Base-by-base conservation (phyloP, 345 rosid genomes). In the Cochlearia excelsa region DNA sequence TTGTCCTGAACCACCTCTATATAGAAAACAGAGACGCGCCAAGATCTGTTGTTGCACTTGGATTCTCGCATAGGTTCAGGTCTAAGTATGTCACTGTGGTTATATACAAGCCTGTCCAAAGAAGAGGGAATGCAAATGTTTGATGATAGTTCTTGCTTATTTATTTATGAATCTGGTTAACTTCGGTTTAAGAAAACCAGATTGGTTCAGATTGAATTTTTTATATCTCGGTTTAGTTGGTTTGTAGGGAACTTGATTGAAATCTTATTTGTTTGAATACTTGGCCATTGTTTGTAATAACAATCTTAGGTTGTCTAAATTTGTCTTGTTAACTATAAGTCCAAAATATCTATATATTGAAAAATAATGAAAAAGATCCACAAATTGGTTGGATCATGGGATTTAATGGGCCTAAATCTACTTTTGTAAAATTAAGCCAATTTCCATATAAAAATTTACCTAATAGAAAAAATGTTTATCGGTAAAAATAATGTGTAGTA, bases 11-110 rank as follows among this genome's bases (percentile, higher is more conserved):
- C 78, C 99, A 94, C 48, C 90, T 94, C 8, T 94, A 84, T 63
- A 94, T 94, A 10, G 96, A 94, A 67, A 87, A 85, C 70, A 68
- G 87, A 61, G 95, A 85, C 33, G 58, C 87, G 30, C 96, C 97
- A 28, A 82, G 95, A 41, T 84, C 99, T 1, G 87, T 87, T 35
- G 96, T 90, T 59, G 96, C 95, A 6, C 88, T 94, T 6, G 99
- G 99, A 31, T 82, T 85, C 78, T 81, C 96, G 51, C 99, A 94
- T 59, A 88, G 97, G 53, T 94, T 87, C 74, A 79, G 69, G 55
- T 73, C 99, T 37, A 90, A 90, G 76, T 94, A 63, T 61, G 99
- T 94, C 37, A 90, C 95, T 42, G 93, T 90, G 26, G 96, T 94
- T 72, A 79, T 94, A 57, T 94, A 94, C 82, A 90, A 94, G 71